Base-by-base conservation (phyloP, 352 stramenopile species). In the Elongisporangium undulatum region DNA sequence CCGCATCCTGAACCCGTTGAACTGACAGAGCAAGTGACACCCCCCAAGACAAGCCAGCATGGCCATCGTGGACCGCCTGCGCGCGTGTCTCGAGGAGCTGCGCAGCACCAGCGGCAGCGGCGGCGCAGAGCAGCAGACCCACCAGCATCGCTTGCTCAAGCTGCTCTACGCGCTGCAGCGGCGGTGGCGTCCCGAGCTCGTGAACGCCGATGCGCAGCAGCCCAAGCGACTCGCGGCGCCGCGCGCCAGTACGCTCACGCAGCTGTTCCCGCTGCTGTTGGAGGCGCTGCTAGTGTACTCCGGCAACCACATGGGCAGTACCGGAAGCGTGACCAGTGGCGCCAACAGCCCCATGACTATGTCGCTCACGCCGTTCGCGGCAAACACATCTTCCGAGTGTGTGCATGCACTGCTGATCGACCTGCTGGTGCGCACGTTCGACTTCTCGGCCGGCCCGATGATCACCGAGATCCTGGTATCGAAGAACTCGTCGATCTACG, bases 361-460 rank as follows among this genome's bases (percentile, higher is more conserved):
- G 56, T 74, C 80, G 34, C 59, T 89, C 45, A 72, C 77, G 22
- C 76, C 83, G 49, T 77, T 77, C 19, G 62, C 61, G 19, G 58
- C 67, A 9, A 53, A 59, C 58, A 89, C 83, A 9, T 92, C 83
- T 17, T 45, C 34, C 5, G 83, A 95, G 60, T 80, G 77, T 56
- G 66, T 94, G 17, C 72, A 88, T 23, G 74, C 74, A 38, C 59
- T 95, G 8, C 56, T 93, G 26, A 89, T 75, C 68, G 83, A 95
- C 49, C 56, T 92, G 41, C 63, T 95, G 38, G 79, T 87, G 55
- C 72, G 71, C 20, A 67, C 76, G 20, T 95, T 92, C 66, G 85
- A 94, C 59, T 93, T 87, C 63, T 77, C 80, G 4, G 69, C 76
- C 10, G 74, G 81, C 16, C 62, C 75, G 3, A 63, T 65, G 19